Evolutionary conservation across 2,329 filamentous ascomycete species (phyloP), one percentile per base, ranked within the genome.

Genomic region (Dothideomycetes sp.): DNA sequence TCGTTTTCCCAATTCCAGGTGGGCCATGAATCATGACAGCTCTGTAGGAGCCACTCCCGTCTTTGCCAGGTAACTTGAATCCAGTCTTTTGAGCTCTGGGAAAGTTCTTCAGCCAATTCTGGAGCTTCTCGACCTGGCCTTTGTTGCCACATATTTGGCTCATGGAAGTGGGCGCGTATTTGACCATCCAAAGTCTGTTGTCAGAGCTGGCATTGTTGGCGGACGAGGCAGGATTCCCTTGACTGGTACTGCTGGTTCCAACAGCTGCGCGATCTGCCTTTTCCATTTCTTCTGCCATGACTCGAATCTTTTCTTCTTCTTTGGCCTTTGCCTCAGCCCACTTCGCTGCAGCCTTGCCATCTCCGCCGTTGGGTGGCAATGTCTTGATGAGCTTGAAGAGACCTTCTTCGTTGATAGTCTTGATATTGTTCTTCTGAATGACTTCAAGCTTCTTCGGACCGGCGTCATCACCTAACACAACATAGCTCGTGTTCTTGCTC

Each of bases 131-230:
- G 1, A 98, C 89, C 19, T 81, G 76, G 2, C 66, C 71, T 60
- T 96, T 96, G 64, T 98, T 98, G 47, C 91, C 91, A 58, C 89
- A 96, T 35, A 98, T 94, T 56, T 95, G 88, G 42, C 65, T 81
- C 32, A 93, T 69, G 40, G 81, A 74, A 1, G 82, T 84, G 2
- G 91, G 91, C 0, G 91, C 91, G 61, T 98, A 96, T 53, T 95
- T 96, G 33, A 81, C 84, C 2, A 91, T 98, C 82, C 91, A 94
- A 2, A 98, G 69, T 49, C 84, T 79, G 43, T 76, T 72, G 38
- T 77, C 70, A 29, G 69, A 58, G 42, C 48, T 55, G 2, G 58
- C 52, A 8, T 47, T 48, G 35, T 55, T 55, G 22, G 22, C 22
- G 12, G 22, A 27, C 22, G 22, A 27, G 11, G 34, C 34, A 19